Conservation (phyloP, 345 rosid genomes). For the Gossypium bickii region DNA sequence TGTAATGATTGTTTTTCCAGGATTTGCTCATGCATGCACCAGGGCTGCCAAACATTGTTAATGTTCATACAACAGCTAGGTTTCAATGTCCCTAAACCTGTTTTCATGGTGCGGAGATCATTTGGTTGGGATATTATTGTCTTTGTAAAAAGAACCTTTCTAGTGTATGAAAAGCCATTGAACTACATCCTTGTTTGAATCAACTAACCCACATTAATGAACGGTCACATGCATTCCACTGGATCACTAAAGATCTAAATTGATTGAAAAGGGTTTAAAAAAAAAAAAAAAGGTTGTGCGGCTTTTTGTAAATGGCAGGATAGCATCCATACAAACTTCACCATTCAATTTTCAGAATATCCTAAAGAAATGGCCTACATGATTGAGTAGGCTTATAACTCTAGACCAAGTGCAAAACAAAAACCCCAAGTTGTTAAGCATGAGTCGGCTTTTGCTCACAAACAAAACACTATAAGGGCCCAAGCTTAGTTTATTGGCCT, state of each 20-base stretch:
- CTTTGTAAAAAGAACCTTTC: neutral
- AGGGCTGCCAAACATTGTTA: neutral
- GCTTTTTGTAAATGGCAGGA: neutral
- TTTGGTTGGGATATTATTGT: neutral
- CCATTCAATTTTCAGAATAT: neutral
- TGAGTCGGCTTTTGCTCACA: neutral
- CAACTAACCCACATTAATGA: neutral
- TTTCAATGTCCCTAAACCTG: neutral
- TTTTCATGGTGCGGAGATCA: neutral
- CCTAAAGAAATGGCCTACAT: neutral
- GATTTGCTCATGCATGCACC: neutral
- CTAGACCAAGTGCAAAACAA: neutral
- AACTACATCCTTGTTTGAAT: neutral
- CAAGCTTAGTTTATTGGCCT: neutral
- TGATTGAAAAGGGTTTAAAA: neutral
- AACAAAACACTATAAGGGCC: slow-evolving; percentile 4
- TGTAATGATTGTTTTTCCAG: neutral
- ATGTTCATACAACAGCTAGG: neutral
- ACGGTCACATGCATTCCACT: neutral
- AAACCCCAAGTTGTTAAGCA: neutral
- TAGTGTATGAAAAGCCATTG: neutral
- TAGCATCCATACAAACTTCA: neutral
- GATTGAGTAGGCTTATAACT: neutral
- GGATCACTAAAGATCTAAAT: neutral
- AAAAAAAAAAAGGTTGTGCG: neutral